Evolutionary conservation across 495 filamentous ascomycete species (phyloP), one percentile per base, ranked within the genome.

Genomic region (Achaetomiella virescens): DNA sequence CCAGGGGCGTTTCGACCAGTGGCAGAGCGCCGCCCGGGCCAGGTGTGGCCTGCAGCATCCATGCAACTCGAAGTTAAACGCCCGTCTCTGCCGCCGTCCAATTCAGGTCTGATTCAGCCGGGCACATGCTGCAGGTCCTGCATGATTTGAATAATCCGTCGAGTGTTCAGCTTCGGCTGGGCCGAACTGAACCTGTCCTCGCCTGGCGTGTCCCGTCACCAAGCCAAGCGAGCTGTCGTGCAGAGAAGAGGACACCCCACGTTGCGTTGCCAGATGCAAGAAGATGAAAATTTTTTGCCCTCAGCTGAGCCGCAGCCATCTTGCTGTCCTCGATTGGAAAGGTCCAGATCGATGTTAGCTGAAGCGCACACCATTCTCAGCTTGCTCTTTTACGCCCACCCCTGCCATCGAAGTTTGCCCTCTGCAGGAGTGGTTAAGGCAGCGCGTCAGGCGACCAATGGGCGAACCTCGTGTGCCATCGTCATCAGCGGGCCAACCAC

Each of bases 91-190:
- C 49, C 50, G 50, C 50, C 50, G 50, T 53, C 40, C 22, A 37
- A 53, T 53, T 53, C 38, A 43, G 25, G 50, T 43, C 40, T 35
- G 38, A 53, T 53, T 53, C 50, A 53, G 25, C 40, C 48, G 36
- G 24, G 35, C 37, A 10, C n/a, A 9, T 41, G 48, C 50, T 53
- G 50, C 50, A 53, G 50, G 38, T 43, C 50, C 50, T 35, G 27
- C 40, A 53, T 51, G 22, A 21, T 12, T 40, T 29, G 5, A 24
- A 44, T 43, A 15, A 42, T 12, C 12, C 10, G 15, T 51, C 8
- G 35, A 41, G 8, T n/a, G n/a, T n/a, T n/a, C n/a, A 14, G 27
- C 27, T 31, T 51, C n/a, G 48, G 29, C n/a, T 12, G 33, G 37
- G 24, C 21, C n/a, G 20, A 43, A 44, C 40, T 42, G n/a, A 42